Evolutionary conservation across 345 rosid species (phyloP).

Genomic region (Moringa oleifera): DNA sequence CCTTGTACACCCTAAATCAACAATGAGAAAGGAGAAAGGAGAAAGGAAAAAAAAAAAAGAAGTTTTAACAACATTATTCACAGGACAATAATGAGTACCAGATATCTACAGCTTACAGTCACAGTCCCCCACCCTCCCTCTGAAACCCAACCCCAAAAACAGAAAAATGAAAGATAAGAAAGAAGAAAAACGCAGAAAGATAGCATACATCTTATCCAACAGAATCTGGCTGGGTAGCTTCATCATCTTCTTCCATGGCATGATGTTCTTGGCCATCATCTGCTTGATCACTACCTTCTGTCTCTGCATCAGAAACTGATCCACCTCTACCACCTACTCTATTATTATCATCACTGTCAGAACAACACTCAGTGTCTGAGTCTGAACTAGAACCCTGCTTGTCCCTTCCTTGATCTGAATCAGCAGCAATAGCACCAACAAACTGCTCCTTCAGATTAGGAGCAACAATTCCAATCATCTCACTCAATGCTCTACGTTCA

Average conservation of each 20-base stretch:
- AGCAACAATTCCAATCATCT: constrained; percentile 61
- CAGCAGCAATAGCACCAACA: constrained; percentile 23
- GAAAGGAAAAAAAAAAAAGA: neutral
- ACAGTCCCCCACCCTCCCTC: too few relatives aligned
- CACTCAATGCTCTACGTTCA: constrained; percentile 44
- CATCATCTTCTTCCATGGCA: constrained; percentile 55
- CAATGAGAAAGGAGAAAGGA: neutral
- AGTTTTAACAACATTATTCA: too few relatives aligned
- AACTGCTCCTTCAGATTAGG: constrained; percentile 57
- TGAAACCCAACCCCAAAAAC: too few relatives aligned
- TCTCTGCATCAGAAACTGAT: constrained; percentile 39
- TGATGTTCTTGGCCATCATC: constrained; percentile 28
- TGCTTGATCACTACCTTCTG: constrained; percentile 32
- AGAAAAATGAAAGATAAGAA: too few relatives aligned
- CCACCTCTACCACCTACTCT: constrained; percentile 12
- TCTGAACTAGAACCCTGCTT: constrained; percentile 34
- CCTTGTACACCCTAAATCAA: neutral
- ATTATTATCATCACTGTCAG: constrained; percentile 25
- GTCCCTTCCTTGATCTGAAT: constrained; percentile 23
- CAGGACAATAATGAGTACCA: too few relatives aligned
- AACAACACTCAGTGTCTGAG: constrained; percentile 57
- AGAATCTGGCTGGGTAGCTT: constrained; percentile 39
- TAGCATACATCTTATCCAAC: constrained; percentile 13
- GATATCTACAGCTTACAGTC: too few relatives aligned
- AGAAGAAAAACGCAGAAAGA: too few relatives aligned